phyloP scores from a whole-genome alignment of 2,329 filamentous ascomycete genomes.

The Microdochium bolleyi region DNA sequence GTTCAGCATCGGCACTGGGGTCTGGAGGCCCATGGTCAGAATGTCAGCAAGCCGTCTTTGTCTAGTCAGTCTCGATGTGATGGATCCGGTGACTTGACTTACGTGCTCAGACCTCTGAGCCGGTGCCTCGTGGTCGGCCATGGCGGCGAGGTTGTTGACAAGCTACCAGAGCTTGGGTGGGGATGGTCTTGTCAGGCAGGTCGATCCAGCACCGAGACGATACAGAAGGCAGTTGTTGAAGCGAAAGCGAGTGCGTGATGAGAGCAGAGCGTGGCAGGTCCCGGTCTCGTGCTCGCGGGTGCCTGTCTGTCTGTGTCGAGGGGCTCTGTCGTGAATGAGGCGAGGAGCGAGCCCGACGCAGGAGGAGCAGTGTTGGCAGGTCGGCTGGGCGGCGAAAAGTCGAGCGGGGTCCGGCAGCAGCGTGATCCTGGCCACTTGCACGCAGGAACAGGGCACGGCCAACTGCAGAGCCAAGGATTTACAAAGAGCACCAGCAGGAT shows the following conservation, averaged over 20 bases:
- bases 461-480: background rate
- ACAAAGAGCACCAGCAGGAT: background rate
- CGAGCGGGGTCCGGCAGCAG: background rate
- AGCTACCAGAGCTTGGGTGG: background rate
- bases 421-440: background rate
- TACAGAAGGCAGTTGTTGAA: background rate
- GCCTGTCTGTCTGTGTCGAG: background rate
- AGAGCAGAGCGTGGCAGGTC: too few relatives aligned
- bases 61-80: background rate
- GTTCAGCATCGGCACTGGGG: constrained; percentile 14
- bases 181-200: background rate
- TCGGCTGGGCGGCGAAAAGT: background rate
- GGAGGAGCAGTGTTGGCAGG: background rate
- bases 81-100: background rate
- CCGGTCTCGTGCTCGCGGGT: too few relatives aligned
- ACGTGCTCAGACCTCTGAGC: background rate
- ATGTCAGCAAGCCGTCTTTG: background rate
- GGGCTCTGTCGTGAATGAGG: background rate
- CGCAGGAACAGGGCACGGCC: background rate
- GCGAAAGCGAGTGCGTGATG: background rate
- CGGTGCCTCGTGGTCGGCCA: background rate
- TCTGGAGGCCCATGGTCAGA: constrained; percentile 9
- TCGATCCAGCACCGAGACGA: too few relatives aligned
- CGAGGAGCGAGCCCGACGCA: background rate
- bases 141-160: background rate